Base-by-base conservation (phyloP, 2,329 filamentous ascomycete genomes). In the Trichoderma oligosporum region DNA sequence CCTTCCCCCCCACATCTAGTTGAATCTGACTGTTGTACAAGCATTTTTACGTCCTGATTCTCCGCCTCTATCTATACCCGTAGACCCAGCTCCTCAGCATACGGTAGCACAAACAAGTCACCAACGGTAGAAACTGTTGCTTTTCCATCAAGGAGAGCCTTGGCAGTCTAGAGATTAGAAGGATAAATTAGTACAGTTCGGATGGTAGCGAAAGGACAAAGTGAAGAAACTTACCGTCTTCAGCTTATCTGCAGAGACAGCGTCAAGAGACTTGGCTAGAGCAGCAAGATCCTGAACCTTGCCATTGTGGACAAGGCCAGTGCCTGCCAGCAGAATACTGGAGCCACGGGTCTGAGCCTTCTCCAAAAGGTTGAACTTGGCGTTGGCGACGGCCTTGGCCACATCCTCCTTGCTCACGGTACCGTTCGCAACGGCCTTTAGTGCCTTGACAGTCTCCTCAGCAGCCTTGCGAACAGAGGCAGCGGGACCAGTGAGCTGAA, bases 291-390 rank as follows among this genome's bases (percentile, higher is more conserved):
- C 87, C 77, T 91, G 90, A 59, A 90, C 79, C 81, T 92, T 88
- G 75, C 86, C 86, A 65, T 84, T 86, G 70, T 89, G 86, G 67
- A 97, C 81, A 60, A 97, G 83, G 64, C 89, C 89, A 67, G 89
- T 85, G 62, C 94, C 94, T 63, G 91, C 92, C 61, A 89, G 82
- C 68, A 95, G 85, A 60, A 97, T 79, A 65, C 89, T 90, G 57
- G 86, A 82, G 65, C 86, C 82, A 62, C 89, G 84, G 67, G 86
- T 85, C 77, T 97, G 88, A 64, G 86, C 88, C 63, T 85, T 82
- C 69, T 95, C 89, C 55, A 97, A 81, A 63, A 91, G 87, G 72
- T 88, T 86, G 78, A 96, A 99, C 78, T 96, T 97, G 70, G 94
- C 94, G 68, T 89, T 86, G 60, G 93, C 90, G 71, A 92, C 84